Evolutionary conservation across 148 eudicot species (phyloP).

Genomic region (Chenopodium quinoa): DNA sequence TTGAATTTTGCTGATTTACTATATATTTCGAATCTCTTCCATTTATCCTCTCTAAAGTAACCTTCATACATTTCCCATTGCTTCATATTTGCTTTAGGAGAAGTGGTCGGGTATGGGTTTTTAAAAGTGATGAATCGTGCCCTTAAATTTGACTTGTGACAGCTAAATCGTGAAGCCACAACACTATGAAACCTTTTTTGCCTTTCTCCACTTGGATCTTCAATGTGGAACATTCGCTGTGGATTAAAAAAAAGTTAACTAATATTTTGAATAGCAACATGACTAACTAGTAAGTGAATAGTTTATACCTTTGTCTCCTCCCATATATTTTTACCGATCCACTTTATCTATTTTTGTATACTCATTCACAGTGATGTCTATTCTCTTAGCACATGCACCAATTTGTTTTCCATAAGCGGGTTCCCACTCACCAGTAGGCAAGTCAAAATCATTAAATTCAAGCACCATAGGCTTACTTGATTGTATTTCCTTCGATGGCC

Average conservation of each 20-base stretch:
- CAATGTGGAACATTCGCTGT: too few species aligned
- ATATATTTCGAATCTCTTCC: neutral
- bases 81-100: neutral
- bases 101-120: neutral
- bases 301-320: neutral
- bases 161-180: neutral
- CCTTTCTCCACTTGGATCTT: neutral
- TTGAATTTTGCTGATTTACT: neutral
- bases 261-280: neutral
- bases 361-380: neutral
- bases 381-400: neutral
- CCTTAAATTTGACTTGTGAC: neutral
- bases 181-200: neutral
- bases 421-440: neutral
- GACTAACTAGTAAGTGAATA: neutral
- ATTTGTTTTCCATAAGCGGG: neutral
- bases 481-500: neutral
- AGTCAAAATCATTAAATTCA: neutral
- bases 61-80: neutral
- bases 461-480: neutral
- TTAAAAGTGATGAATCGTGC: neutral
- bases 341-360: neutral
- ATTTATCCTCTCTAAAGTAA: too few species aligned
- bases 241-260: neutral
- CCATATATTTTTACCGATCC: neutral